Evolutionary conservation across 805 yeast genomes (phyloP), one percentile per base, ranked within the genome.

Genomic region (Candida xyloterini): DNA sequence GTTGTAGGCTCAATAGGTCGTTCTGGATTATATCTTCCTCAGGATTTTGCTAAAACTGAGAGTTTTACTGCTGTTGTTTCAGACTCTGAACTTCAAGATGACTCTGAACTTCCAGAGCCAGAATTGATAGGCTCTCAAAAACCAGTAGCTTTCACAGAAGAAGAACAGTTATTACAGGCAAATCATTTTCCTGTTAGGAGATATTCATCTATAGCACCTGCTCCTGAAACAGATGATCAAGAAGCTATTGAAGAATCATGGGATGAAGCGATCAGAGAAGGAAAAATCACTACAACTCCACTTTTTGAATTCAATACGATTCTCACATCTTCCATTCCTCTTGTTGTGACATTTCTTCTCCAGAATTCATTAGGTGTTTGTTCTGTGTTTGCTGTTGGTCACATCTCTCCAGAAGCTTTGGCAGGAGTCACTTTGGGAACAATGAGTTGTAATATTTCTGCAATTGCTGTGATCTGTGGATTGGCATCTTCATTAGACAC

Each of bases 401-500:
- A 80, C 48, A 68, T 84, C 38, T 90, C 91, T 2, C 74, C 78
- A 26, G 70, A 72, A 16, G 88, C 82, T 50, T 66, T 84, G 34
- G 91, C 89, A 11, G 91, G 88, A 23, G 84, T 82, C 6, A 78
- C 88, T 11, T 63, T 84, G 34, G 82, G 85, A 13, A 74, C 84
- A 15, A 83, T 84, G 88, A 81, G 89, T 4, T 84, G 87, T 7
- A 84, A 82, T 55, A 82, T 84, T 38, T 72, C 84, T 3, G 90
- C 87, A 1, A 75, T 82, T 45, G 84, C 88, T 26, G 72, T 83
- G 9, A 79, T 84, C 48, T 84, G 83, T 50, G 93, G 91, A 10
- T 72, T 83, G 2, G 78, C 88, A n/a, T 83, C 93, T 0, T 78
- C 88, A 42, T 68, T 84, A 38, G 91, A 84, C 53, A 84, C 91